Percentiles rank a stretch among this genome's conserved stretches.
Conservation (phyloP, 2,329 filamentous ascomycete species). For the Penicillium sclerotiorum region DNA sequence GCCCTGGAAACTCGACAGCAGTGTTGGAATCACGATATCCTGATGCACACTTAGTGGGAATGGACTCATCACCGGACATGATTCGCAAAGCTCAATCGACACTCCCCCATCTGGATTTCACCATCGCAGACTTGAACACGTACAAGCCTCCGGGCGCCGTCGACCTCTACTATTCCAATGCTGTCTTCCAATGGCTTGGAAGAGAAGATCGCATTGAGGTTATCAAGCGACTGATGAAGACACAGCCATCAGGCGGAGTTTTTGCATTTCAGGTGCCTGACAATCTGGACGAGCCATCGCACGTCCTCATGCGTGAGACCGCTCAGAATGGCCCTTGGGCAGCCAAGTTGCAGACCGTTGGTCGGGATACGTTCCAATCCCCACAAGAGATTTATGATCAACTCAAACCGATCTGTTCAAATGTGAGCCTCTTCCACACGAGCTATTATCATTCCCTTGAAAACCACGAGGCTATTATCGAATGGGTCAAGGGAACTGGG, state of each 20-base stretch:
- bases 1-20: slow-evolving; percentile 61
- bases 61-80: slow-evolving; percentile 62
- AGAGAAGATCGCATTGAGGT: slow-evolving; percentile 46
- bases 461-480: slow-evolving; percentile 55
- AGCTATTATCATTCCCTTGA: slow-evolving; percentile 57
- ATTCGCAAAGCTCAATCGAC: slow-evolving; percentile 49
- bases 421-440: slow-evolving; percentile 58
- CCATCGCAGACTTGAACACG: slow-evolving; percentile 48
- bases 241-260: slow-evolving; percentile 48
- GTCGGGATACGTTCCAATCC: slow-evolving; percentile 54
- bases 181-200: slow-evolving; percentile 62
- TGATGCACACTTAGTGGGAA: slow-evolving; percentile 49
- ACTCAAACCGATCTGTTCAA: slow-evolving; percentile 46
- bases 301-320: slow-evolving; percentile 54
- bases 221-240: slow-evolving; percentile 48
- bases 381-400: slow-evolving; percentile 53
- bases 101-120: slow-evolving; percentile 50
- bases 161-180: slow-evolving; percentile 59
- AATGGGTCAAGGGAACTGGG: slow-evolving; percentile 63
- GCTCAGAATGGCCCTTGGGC: slow-evolving; percentile 47
- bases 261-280: slow-evolving; percentile 60
- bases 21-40: slow-evolving; percentile 55
- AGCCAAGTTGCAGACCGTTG: slow-evolving; percentile 32
- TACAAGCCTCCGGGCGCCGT: slow-evolving; percentile 39
- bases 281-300: slow-evolving; percentile 54